A percentile compares a stretch with the other conserved stretches of the same genome.
These are phyloP conservation scores for Suillus spraguei DNA, from an alignment of 768 basidiomycete genomes.

Conservation along the genomic window DNA sequence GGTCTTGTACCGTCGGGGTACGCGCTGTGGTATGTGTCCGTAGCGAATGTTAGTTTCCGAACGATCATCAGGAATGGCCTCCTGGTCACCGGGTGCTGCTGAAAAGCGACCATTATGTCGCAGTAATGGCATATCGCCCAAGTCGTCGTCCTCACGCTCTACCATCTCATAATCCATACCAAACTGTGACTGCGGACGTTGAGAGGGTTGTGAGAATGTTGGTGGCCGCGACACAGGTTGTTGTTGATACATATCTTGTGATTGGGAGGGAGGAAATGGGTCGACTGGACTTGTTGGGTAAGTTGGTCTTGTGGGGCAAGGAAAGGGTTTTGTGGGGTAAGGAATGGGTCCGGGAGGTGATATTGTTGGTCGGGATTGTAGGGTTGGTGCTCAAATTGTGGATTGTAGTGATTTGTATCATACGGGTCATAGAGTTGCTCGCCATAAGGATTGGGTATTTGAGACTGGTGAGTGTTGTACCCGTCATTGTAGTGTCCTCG, in stretches of 20 bases:
- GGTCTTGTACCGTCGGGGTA: conserved; percentile 89
- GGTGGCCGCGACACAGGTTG: conserved; percentile 25
- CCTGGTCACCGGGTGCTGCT: conserved; percentile 42
- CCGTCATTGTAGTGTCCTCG: conserved; percentile 68
- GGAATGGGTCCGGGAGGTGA: conserved; percentile 44
- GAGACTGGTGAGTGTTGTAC: conserved; percentile 50
- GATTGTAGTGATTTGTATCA: conserved; percentile 31
- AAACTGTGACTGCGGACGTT: conserved; percentile 30
- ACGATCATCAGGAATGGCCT: conserved; percentile 34
- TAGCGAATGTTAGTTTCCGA: conserved; percentile 74
- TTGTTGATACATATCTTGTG: conserved; percentile 31
- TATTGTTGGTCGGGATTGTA: conserved; percentile 35
- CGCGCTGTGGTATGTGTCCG: conserved; percentile 88
- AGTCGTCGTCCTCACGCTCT: conserved; percentile 48
- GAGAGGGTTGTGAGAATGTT: conserved; percentile 20
- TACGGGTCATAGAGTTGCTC: conserved; percentile 36
- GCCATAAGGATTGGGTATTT: conserved; percentile 44
- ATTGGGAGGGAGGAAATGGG: conserved; percentile 20
- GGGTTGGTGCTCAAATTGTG: conserved; percentile 36
- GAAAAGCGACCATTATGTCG: conserved; percentile 39
- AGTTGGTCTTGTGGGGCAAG: conserved; percentile 27
- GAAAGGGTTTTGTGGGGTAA: conserved; percentile 33
- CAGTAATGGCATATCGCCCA: conserved; percentile 71
- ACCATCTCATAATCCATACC: conserved; percentile 37
- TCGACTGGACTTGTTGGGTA: conserved; percentile 28